These are phyloP conservation scores for Acanthamoeba sp. DNA, from an alignment of 208 protist species.

Conservation along the genomic window DNA sequence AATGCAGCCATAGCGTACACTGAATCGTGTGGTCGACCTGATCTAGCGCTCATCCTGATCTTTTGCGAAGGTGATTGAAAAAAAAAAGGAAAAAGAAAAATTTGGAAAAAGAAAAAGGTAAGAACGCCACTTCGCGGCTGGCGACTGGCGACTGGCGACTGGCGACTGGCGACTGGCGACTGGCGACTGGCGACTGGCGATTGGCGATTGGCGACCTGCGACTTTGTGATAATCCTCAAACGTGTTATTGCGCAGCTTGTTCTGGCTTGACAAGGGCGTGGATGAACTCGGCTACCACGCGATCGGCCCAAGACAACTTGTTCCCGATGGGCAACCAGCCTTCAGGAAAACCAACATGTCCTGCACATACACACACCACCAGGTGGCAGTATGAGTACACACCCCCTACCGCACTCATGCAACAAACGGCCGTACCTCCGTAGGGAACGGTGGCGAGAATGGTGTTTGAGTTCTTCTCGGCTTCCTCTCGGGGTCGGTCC, in stretches of 20 bases:
- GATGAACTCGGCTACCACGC: constrained; percentile 34
- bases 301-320: constrained; percentile 10
- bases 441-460: constrained; percentile 28
- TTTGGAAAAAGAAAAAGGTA: neutral
- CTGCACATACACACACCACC: neutral
- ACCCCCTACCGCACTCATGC: neutral
- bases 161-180: no score
- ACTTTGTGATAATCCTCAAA: no score
- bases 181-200: no score
- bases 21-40: no score
- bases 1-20: no score
- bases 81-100: neutral
- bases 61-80: no score
- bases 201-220: no score
- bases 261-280: constrained; percentile 1
- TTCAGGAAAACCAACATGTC: constrained; percentile 51
- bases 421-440: neutral
- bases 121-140: no score
- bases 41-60: no score
- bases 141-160: no score
- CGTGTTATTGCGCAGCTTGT: no score
- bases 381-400: neutral
- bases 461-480: constrained; percentile 20
- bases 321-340: constrained; percentile 29
- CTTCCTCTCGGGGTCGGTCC: neutral